Conservation (phyloP, 2,329 filamentous ascomycete species). For the Annulohypoxylon truncatum region DNA sequence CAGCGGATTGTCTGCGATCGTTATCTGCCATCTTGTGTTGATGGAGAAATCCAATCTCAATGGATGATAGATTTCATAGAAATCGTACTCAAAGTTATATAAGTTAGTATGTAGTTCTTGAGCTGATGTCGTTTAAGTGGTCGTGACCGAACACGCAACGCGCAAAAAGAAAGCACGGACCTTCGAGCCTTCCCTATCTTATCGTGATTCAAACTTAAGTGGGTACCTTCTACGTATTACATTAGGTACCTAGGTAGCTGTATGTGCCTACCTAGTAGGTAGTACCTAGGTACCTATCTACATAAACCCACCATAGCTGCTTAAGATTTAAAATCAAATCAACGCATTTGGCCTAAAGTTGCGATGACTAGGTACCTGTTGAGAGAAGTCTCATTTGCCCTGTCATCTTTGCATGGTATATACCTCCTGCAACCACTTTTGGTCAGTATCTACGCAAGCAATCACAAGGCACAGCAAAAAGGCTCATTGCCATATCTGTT, state of each 20-base stretch:
- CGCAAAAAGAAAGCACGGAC: slow-evolving; percentile 36
- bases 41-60: slow-evolving; percentile 8
- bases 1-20: slow-evolving; percentile 64
- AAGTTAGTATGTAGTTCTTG: slow-evolving; percentile 1
- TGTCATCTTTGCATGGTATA: background rate
- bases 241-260: background rate
- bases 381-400: background rate
- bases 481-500: background rate
- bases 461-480: background rate
- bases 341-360: too few species aligned
- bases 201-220: slow-evolving; percentile 9
- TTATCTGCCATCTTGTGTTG: slow-evolving; percentile 63
- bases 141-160: slow-evolving; percentile 33
- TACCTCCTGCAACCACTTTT: background rate
- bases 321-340: too few species aligned
- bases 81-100: slow-evolving; percentile 6
- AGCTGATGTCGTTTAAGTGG: background rate
- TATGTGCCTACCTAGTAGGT: background rate
- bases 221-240: too few species aligned
- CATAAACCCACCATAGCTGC: too few species aligned
- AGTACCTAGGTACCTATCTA: too few species aligned
- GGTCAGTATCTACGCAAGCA: background rate
- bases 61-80: slow-evolving; percentile 15
- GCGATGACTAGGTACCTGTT: too few species aligned
- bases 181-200: slow-evolving; percentile 25